Base-by-base conservation (phyloP, 140 eudicot species). In the Oenanthe javanica region DNA sequence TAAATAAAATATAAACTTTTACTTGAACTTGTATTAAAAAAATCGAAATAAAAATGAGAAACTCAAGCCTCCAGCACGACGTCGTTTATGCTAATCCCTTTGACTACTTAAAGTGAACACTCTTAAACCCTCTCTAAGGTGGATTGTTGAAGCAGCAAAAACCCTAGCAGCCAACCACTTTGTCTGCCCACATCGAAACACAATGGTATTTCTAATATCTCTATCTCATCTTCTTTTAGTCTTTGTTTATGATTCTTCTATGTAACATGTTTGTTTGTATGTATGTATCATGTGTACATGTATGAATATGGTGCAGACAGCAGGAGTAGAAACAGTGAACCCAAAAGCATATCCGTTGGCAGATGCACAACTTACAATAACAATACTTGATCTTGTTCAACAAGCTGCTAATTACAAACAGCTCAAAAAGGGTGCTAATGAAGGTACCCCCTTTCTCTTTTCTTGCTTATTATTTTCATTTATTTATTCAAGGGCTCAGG, bases 331-430 rank as follows among this genome's bases (percentile, higher is more conserved):
- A 87, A 70, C 86, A 38, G 88, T 80, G 27, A 87, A 84, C 77
- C 90, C 88, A 2, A 87, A 84, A 77, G 88, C 90, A 21, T 87
- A 87, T 42, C 90, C 90, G 38, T 55, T 87, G 42, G 88, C 88
- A 13, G 90, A 87, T 87, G 77, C 87, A 27, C 90, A 82, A 36
- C 48, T 87, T 23, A 79, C 87, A 36, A 79, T 82, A 7, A 87
- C 87, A 0, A 87, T 87, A 4, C 45, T 87, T 38, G 86, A 87
- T 51, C 83, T 87, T 16, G 82, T 87, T 71, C 88, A 87, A 45
- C 90, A 87, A 79, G 90, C 88, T 82, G 84, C 88, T 59, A 82
- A 84, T 27, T 84, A 84, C 49, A 82, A 84, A n/a, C 90, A 84
- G 71, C 88, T 87, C 47, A 87, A 87, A 64, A 84, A 82, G 82